A percentile compares a stretch with the other conserved stretches of the same genome.
Evolutionary conservation across 2,329 filamentous ascomycete genomes (phyloP).

Genomic region (Parastagonospora nodorum): DNA sequence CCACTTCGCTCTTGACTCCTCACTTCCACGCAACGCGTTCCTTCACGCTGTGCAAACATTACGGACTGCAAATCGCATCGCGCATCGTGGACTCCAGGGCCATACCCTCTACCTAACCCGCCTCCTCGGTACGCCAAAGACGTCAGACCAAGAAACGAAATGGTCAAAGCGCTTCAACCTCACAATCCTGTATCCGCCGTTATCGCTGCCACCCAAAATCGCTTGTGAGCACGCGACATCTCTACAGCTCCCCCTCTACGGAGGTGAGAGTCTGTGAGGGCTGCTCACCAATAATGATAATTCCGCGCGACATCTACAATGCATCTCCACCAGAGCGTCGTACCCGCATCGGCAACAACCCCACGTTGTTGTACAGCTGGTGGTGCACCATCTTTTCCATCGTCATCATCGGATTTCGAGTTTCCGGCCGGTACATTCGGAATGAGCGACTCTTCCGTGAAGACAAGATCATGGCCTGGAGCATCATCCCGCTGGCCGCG

Average conservation of each 20-base stretch:
- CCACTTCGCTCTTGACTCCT: slow-evolving; percentile 19
- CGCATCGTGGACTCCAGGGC: not conserved
- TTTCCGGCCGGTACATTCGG: slow-evolving; percentile 81
- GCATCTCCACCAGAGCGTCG: slow-evolving; percentile 57
- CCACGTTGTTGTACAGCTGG: slow-evolving; percentile 94
- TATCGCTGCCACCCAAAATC: slow-evolving; percentile 20
- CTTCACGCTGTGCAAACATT: slow-evolving; percentile 2
- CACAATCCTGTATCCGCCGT: slow-evolving; percentile 23
- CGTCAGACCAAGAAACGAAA: slow-evolving; percentile 34
- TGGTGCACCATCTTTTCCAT: slow-evolving; percentile 82
- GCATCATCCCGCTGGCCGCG: slow-evolving; percentile 77
- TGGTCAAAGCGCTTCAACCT: slow-evolving; percentile 40
- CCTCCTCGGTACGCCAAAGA: slow-evolving; percentile 35
- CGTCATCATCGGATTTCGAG: slow-evolving; percentile 80
- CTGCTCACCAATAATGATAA: slow-evolving; percentile 39
- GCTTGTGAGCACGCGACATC: slow-evolving; percentile 35
- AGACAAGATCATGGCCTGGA: slow-evolving; percentile 82
- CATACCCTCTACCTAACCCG: slow-evolving; percentile 22
- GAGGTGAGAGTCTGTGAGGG: slow-evolving; percentile 45
- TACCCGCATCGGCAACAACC: slow-evolving; percentile 68
- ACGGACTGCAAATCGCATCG: slow-evolving; percentile 5
- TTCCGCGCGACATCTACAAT: slow-evolving; percentile 51
- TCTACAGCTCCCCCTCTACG: slow-evolving; percentile 48
- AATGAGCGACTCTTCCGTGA: slow-evolving; percentile 86
- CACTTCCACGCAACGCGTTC: slow-evolving; percentile 8